phyloP scores from a whole-genome alignment of 768 basidiomycete species.

The Boletus reticulatus region DNA sequence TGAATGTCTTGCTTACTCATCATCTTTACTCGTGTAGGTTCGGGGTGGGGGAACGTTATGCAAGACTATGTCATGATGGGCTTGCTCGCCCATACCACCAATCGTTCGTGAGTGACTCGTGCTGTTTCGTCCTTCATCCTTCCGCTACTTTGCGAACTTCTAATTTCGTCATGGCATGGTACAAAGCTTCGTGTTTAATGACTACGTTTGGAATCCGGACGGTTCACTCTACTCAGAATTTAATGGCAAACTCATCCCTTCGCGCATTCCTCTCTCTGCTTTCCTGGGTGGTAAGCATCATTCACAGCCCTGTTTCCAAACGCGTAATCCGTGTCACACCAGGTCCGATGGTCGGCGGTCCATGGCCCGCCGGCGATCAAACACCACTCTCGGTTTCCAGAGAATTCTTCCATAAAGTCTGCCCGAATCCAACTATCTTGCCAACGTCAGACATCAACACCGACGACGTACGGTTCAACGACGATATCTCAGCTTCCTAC shows the following conservation, averaged over 20 bases:
- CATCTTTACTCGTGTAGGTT: slow-evolving; percentile 20
- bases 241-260: slow-evolving; percentile 37
- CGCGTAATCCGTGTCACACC: not conserved
- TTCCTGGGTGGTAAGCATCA: slow-evolving; percentile 34
- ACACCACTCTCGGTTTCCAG: slow-evolving; percentile 36
- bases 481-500: slow-evolving; percentile 23
- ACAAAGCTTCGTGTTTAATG: slow-evolving; percentile 41
- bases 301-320: not conserved
- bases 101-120: slow-evolving; percentile 32
- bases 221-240: slow-evolving; percentile 36
- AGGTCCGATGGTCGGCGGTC: slow-evolving; percentile 43
- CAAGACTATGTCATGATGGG: slow-evolving; percentile 38
- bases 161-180: not conserved
- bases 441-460: slow-evolving; percentile 28
- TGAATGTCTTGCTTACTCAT: not conserved
- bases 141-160: not conserved
- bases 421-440: slow-evolving; percentile 37
- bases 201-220: slow-evolving; percentile 41
- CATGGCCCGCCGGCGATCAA: slow-evolving; percentile 31
- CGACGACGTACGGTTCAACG: slow-evolving; percentile 27
- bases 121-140: not conserved
- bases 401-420: slow-evolving; percentile 40
- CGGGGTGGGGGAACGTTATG: slow-evolving; percentile 43
- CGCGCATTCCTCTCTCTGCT: slow-evolving; percentile 41
- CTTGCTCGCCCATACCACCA: slow-evolving; percentile 33